These are phyloP conservation scores for Trametes cinnabarina DNA, from an alignment of 768 basidiomycete species.

Conservation along the genomic window DNA sequence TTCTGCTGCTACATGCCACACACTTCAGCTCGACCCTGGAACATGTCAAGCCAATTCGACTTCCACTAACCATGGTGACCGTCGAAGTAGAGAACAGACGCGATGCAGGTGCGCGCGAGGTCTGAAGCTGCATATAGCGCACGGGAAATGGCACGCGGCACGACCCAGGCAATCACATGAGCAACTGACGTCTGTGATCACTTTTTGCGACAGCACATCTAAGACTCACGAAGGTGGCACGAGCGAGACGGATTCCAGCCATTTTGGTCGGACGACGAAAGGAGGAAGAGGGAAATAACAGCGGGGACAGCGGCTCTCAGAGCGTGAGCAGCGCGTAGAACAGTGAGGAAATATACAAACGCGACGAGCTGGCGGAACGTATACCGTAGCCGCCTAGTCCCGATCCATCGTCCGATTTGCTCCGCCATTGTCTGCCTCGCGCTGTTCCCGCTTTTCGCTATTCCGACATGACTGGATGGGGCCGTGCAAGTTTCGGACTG, in stretches of 20 bases:
- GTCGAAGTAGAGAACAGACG: conserved; percentile 34
- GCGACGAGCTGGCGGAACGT: background rate
- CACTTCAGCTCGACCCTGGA: background rate
- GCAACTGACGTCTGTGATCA: background rate
- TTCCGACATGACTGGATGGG: background rate
- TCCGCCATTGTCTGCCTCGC: conserved; percentile 4
- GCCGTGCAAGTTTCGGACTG: background rate
- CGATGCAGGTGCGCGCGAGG: conserved; percentile 11
- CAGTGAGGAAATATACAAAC: conserved; percentile 5
- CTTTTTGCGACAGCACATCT: background rate
- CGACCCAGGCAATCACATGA: conserved; percentile 33
- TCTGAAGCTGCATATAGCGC: conserved; percentile 9
- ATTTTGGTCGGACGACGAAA: conserved; percentile 17
- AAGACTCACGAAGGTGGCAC: conserved; percentile 25
- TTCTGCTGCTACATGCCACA: conserved; percentile 40
- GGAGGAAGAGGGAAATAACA: background rate
- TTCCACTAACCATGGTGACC: conserved; percentile 36
- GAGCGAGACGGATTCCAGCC: conserved; percentile 30
- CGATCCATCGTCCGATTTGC: conserved; percentile 16
- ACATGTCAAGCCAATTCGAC: background rate
- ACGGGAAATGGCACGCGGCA: background rate
- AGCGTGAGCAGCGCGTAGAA: conserved; percentile 12
- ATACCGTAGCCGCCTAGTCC: conserved; percentile 6
- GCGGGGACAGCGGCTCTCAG: conserved; percentile 12
- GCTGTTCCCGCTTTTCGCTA: background rate